These are phyloP conservation scores for Hymenoscyphus infarciens DNA, from an alignment of 2,329 filamentous ascomycete genomes.

Conservation along the genomic window DNA sequence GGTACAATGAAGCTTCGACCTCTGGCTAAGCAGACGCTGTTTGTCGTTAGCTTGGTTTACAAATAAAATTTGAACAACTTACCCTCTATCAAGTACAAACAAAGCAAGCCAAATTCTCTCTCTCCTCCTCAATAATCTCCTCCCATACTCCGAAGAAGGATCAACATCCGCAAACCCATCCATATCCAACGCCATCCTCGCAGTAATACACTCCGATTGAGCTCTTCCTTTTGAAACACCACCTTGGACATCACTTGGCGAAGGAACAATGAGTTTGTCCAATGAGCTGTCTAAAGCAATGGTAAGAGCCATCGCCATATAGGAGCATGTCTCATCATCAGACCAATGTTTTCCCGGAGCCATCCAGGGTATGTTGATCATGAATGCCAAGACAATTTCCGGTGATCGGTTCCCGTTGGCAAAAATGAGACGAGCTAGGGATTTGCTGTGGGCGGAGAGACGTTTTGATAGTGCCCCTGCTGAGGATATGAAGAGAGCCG, in stretches of 20 bases:
- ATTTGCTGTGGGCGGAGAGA: slow-evolving; percentile 60
- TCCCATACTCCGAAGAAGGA: slow-evolving; percentile 55
- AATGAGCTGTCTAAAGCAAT: slow-evolving; percentile 67
- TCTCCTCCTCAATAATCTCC: slow-evolving; percentile 58
- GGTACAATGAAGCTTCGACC: slow-evolving; percentile 67
- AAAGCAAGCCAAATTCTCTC: slow-evolving; percentile 69
- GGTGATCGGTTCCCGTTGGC: slow-evolving; percentile 62
- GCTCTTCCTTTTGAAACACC: slow-evolving; percentile 48
- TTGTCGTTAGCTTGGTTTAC: slow-evolving; percentile 21
- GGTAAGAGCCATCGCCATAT: slow-evolving; percentile 65
- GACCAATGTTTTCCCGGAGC: slow-evolving; percentile 63
- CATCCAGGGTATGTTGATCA: slow-evolving; percentile 76
- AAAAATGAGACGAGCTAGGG: slow-evolving; percentile 60
- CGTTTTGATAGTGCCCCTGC: slow-evolving; percentile 62
- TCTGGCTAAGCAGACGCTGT: slow-evolving; percentile 63
- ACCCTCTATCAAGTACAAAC: slow-evolving; percentile 70
- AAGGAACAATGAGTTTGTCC: slow-evolving; percentile 64
- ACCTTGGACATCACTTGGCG: slow-evolving; percentile 44
- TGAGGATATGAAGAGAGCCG: slow-evolving; percentile 63
- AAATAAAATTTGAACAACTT: slow-evolving; percentile 18
- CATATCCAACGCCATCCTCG: slow-evolving; percentile 59
- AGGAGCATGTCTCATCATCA: slow-evolving; percentile 70
- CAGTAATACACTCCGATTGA: slow-evolving; percentile 65
- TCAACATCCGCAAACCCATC: slow-evolving; percentile 66
- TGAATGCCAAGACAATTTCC: slow-evolving; percentile 70